These are phyloP conservation scores for Mycosphaerella sp. DNA, from an alignment of 2,329 filamentous ascomycete species.

Conservation along the genomic window DNA sequence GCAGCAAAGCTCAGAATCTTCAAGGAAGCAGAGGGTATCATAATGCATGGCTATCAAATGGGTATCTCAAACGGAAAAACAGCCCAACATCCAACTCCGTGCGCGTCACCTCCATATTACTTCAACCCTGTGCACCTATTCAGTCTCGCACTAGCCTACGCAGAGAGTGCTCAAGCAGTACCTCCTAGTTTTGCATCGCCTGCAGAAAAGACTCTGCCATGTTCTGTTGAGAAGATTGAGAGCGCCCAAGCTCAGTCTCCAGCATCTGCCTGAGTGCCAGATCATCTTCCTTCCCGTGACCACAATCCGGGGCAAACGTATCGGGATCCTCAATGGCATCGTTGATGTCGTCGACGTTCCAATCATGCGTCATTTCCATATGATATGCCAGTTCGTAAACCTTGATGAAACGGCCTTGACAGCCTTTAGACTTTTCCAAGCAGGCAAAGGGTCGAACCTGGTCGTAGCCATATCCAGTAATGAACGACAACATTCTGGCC, in stretches of 20 bases:
- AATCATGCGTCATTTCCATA: conserved; percentile 42
- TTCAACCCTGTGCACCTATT: not conserved
- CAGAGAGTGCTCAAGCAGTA: not conserved
- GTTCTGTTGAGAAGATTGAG: not conserved
- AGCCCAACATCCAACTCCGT: not conserved
- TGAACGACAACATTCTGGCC: conserved; percentile 29
- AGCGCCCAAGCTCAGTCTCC: not conserved
- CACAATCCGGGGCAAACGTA: conserved; percentile 2
- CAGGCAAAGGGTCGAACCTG: conserved; percentile 47
- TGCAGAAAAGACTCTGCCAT: not conserved
- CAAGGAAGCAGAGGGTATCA: not conserved
- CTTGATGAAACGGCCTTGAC: conserved; percentile 50
- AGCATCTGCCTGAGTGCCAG: conserved; percentile 1
- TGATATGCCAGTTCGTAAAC: conserved; percentile 55
- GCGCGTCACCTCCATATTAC: not conserved
- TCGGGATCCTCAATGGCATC: conserved; percentile 31
- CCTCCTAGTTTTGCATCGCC: not conserved
- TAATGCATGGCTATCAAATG: conserved; percentile 3
- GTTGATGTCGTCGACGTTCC: conserved; percentile 36
- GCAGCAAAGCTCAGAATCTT: not conserved
- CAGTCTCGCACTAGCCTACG: not conserved
- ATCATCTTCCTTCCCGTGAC: not conserved
- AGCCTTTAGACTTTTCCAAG: conserved; percentile 39
- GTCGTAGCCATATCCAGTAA: conserved; percentile 54
- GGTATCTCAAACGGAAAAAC: conserved; percentile 1